Evolutionary conservation across 2,329 filamentous ascomycete species (phyloP), one percentile per base, ranked within the genome.

Genomic region (Colletotrichum sp.): DNA sequence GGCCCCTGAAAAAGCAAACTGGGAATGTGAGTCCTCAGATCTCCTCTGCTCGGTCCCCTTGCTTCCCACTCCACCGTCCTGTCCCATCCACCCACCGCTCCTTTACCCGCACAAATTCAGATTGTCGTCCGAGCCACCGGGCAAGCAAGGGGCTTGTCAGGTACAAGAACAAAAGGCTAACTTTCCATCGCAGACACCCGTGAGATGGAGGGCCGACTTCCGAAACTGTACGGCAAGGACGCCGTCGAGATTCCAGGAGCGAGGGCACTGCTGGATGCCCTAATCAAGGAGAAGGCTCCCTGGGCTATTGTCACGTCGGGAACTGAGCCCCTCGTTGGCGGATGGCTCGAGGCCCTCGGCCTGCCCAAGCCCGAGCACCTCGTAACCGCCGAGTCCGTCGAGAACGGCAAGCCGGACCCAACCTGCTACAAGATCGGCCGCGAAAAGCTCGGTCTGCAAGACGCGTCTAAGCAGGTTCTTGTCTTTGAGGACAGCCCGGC

Each of bases 401-500:
- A 88, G 78, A 88, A 92, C 79, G 94, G 94, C 76, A 96, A 96
- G 87, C 94, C 94, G 1, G 93, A 96, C 83, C 94, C 94, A 30
- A 85, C 89, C 16, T 95, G 94, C 86, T 96, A 96, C 83, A 83
- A 88, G 66, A 88, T 96, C 67, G 94, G 94, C 18, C 90, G 91
- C 62, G 87, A 90, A 79, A 89, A 89, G 77, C 88, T 96, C 18
- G 88, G 88, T 1, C 83, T 92, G 24, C 82, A 88, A 24, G 87
- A 86, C 38, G 81, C 82, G 16, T 84, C 86, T 32, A 89, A 85
- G 70, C 84, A 86, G 36, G 85, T 96, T 58, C 87, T 98, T 71
- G 96, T 98, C 65, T 86, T 98, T 48, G 96, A 98, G 85, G 96
- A 98, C 86, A 95, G 95, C 71, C 96, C 96, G 7, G 95, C 95